These are phyloP conservation scores for Nemania sp. DNA, from an alignment of 2,329 filamentous ascomycete genomes.

Conservation along the genomic window DNA sequence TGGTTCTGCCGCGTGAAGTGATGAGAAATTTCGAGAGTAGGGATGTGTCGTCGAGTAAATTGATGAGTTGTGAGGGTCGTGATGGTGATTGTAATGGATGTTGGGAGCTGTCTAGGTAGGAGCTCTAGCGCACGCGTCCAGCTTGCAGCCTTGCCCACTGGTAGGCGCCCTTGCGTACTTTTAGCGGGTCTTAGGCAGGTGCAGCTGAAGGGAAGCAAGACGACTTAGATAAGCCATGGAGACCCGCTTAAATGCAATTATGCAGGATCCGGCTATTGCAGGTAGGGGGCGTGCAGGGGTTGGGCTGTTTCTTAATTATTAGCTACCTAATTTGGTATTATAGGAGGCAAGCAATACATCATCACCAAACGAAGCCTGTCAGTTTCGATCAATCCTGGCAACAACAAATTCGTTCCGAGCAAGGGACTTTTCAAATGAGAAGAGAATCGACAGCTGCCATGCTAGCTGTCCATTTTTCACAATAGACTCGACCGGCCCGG, in stretches of 20 bases:
- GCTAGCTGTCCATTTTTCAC: conserved; percentile 15
- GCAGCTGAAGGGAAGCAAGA: conserved; percentile 35
- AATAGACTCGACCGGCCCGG: background rate
- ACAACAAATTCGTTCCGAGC: background rate
- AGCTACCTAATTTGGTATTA: too few species aligned
- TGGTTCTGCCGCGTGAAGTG: background rate
- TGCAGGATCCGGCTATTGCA: background rate
- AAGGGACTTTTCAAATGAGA: background rate
- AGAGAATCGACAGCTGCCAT: background rate
- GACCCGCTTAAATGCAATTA: background rate
- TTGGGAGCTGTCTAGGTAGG: conserved; percentile 18
- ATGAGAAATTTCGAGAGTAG: too few species aligned
- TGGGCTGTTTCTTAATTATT: too few species aligned
- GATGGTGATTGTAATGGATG: conserved; percentile 23
- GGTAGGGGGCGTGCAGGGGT: too few species aligned
- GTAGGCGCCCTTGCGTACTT: background rate
- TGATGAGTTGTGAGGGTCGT: conserved; percentile 14
- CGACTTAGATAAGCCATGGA: conserved; percentile 28
- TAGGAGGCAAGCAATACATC: too few species aligned
- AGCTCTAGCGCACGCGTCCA: conserved; percentile 37
- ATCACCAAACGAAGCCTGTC: background rate
- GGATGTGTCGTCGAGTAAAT: too few species aligned
- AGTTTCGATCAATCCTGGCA: background rate
- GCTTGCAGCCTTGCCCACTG: conserved; percentile 55
- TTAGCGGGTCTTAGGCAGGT: conserved; percentile 24